These are phyloP conservation scores for Hibiscus tridactylites DNA, from an alignment of 345 rosid genomes.

Conservation along the genomic window DNA sequence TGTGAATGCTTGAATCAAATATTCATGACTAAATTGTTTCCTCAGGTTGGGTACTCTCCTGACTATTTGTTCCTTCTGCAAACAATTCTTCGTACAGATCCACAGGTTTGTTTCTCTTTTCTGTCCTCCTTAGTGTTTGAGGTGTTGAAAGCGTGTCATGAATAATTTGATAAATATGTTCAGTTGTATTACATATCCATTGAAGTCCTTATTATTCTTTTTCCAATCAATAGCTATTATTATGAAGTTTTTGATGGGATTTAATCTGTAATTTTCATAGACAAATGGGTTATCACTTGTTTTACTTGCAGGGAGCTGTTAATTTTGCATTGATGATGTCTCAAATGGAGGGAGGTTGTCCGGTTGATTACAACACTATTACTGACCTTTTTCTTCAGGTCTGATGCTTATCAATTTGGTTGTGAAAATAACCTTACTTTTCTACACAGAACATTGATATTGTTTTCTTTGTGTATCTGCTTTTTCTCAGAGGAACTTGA, in stretches of 20 bases:
- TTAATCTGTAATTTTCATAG: not conserved
- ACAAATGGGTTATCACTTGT: slow-evolving; percentile 1
- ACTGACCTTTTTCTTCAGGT: slow-evolving; percentile 99
- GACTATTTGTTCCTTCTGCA: slow-evolving; percentile 97
- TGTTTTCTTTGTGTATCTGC: not conserved
- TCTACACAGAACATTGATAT: not conserved
- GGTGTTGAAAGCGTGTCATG: not conserved
- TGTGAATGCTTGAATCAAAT: not conserved
- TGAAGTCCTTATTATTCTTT: not conserved
- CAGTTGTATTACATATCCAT: not conserved
- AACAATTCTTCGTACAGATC: slow-evolving; percentile 96
- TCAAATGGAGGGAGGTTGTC: slow-evolving; percentile 99
- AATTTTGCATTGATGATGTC: slow-evolving; percentile 99
- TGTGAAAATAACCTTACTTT: not conserved
- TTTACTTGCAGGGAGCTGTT: slow-evolving; percentile 75
- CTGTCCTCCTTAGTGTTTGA: slow-evolving; percentile 6
- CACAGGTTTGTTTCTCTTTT: slow-evolving; percentile 54
- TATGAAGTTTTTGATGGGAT: not conserved
- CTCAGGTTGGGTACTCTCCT: slow-evolving; percentile 92
- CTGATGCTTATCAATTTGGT: not conserved
- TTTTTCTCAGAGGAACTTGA: slow-evolving; percentile 70
- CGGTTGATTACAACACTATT: slow-evolving; percentile 89
- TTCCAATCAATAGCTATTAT: not conserved
- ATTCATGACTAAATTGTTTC: slow-evolving; percentile 13
- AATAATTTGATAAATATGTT: not conserved